Percentiles rank a stretch among this genome's conserved stretches.
phyloP scores from a whole-genome alignment of 2,329 filamentous ascomycete species.

The Macrophomina pseudophaseolina region DNA sequence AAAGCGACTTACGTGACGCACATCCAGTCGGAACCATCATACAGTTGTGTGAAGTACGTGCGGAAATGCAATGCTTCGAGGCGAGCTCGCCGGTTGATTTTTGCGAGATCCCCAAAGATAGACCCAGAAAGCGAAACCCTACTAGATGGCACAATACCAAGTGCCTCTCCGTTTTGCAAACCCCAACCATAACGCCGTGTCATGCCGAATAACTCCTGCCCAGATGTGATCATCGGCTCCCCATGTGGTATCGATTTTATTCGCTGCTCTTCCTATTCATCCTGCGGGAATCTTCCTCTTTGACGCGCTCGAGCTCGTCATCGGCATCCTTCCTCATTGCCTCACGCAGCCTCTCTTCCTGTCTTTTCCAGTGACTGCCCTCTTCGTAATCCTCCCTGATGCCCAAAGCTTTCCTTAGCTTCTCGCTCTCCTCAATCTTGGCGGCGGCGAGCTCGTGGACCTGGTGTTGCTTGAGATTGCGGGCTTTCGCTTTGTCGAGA shows the following conservation, averaged over 20 bases:
- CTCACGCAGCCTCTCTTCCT: slow-evolving; percentile 70
- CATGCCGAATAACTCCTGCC: not conserved
- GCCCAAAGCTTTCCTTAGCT: slow-evolving; percentile 81
- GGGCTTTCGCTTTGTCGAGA: slow-evolving; percentile 49
- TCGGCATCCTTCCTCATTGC: slow-evolving; percentile 47
- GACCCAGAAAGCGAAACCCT: not conserved
- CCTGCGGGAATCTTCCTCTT: slow-evolving; percentile 12
- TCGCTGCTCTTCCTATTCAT: not conserved
- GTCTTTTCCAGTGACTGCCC: slow-evolving; percentile 81
- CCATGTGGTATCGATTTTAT: slow-evolving; percentile 6
- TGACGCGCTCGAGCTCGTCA: slow-evolving; percentile 36
- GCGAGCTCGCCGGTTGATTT: too few species aligned
- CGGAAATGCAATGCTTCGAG: not conserved
- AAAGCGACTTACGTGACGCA: too few species aligned
- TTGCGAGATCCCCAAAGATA: too few species aligned
- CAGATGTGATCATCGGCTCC: too few species aligned
- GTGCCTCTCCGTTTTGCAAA: not conserved
- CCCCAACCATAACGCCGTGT: not conserved
- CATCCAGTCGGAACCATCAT: too few species aligned
- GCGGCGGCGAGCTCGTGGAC: slow-evolving; percentile 95
- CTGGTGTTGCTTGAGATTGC: slow-evolving; percentile 83
- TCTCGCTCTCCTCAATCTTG: slow-evolving; percentile 94
- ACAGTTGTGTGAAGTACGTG: not conserved
- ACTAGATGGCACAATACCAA: not conserved
- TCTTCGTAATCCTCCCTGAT: slow-evolving; percentile 87